These are phyloP conservation scores for Mycena metata DNA, from an alignment of 768 basidiomycete genomes.

Conservation along the genomic window DNA sequence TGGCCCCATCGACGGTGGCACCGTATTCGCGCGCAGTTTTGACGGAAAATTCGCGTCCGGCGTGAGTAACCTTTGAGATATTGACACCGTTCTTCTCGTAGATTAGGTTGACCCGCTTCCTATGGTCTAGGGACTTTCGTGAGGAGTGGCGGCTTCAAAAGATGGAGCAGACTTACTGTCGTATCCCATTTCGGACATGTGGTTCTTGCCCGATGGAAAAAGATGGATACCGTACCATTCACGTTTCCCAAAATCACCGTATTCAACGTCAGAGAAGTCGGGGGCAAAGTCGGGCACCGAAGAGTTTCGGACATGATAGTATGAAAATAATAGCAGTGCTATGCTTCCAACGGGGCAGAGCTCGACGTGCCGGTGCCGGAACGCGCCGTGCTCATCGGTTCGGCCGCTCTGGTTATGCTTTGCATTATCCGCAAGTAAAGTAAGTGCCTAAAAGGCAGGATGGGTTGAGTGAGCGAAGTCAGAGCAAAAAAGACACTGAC, in stretches of 20 bases:
- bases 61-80: slow-evolving; percentile 52
- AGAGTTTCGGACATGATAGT: slow-evolving; percentile 46
- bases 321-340: slow-evolving; percentile 44
- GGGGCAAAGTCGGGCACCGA: slow-evolving; percentile 43
- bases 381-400: slow-evolving; percentile 48
- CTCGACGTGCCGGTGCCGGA: slow-evolving; percentile 46
- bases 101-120: slow-evolving; percentile 43
- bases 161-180: slow-evolving; percentile 1
- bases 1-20: slow-evolving; percentile 43
- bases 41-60: slow-evolving; percentile 45
- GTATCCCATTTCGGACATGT: slow-evolving; percentile 9
- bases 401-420: slow-evolving; percentile 50
- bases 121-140: slow-evolving; percentile 40
- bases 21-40: slow-evolving; percentile 46
- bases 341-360: slow-evolving; percentile 49
- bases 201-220: slow-evolving; percentile 38
- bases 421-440: slow-evolving; percentile 45
- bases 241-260: slow-evolving; percentile 44
- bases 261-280: slow-evolving; percentile 41
- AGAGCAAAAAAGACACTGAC: not conserved
- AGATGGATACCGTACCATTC: slow-evolving; percentile 48
- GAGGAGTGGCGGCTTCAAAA: not conserved
- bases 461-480: no score
- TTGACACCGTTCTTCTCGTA: slow-evolving; percentile 41
- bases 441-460: slow-evolving; percentile 45